Percentiles rank a stretch among this genome's conserved stretches.
These are phyloP conservation scores for Yamadazyma triangularis DNA, from an alignment of 1,139 yeast genomes.

Conservation along the genomic window DNA sequence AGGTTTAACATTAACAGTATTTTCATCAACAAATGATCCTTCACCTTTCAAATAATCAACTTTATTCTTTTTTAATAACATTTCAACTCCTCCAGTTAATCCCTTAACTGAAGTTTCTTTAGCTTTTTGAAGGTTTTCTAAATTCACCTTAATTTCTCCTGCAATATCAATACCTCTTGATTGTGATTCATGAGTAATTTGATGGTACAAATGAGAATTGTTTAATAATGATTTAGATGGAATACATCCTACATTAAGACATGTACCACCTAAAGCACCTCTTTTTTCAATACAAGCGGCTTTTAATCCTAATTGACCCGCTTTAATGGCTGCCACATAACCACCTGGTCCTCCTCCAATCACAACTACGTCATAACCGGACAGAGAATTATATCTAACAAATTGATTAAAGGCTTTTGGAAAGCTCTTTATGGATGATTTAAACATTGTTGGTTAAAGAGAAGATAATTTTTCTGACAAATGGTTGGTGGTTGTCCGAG, in stretches of 20 bases:
- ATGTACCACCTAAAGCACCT: constrained; percentile 96
- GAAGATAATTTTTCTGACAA: constrained; percentile 7
- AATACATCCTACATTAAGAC: constrained; percentile 97
- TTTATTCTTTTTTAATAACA: constrained; percentile 92
- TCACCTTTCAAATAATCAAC: constrained; percentile 92
- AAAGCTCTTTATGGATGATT: constrained; percentile 2
- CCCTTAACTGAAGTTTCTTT: constrained; percentile 88
- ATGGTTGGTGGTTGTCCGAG: constrained; percentile 17
- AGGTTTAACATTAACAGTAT: constrained; percentile 75
- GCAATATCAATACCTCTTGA: constrained; percentile 85
- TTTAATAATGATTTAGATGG: constrained; percentile 95
- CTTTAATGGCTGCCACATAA: constrained; percentile 96
- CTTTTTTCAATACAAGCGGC: constrained; percentile 97
- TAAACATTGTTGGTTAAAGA: not conserved
- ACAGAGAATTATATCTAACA: constrained; percentile 36
- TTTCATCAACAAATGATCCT: constrained; percentile 83
- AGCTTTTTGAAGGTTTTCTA: constrained; percentile 80
- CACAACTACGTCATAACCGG: constrained; percentile 79
- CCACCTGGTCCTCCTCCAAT: constrained; percentile 99
- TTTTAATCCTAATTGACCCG: constrained; percentile 91
- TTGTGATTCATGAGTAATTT: constrained; percentile 78
- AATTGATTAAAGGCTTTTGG: constrained; percentile 16
- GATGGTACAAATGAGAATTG: constrained; percentile 92
- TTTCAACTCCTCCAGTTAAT: constrained; percentile 90
- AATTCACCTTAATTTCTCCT: constrained; percentile 69